Percentiles rank a stretch among this genome's conserved stretches.
Conservation (phyloP, 2,329 filamentous ascomycete genomes). For the Penicillium sp. region DNA sequence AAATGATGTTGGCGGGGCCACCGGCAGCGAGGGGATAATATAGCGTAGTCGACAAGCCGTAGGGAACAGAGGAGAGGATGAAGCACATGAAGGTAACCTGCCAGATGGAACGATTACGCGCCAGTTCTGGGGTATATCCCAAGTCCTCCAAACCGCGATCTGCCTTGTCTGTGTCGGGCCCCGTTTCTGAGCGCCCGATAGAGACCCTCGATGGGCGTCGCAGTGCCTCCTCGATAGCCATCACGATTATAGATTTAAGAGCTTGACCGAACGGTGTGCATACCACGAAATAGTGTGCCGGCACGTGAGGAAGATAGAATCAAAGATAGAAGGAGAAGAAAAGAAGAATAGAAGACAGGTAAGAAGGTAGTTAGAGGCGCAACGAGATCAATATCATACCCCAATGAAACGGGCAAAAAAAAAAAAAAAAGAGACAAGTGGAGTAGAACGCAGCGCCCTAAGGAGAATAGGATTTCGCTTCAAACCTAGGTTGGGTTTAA, state of each 20-base stretch:
- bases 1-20: slow-evolving; percentile 65
- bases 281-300: not conserved
- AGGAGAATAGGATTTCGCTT: not conserved
- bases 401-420: not conserved
- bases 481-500: not conserved
- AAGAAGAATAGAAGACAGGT: not conserved
- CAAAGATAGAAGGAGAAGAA: not conserved
- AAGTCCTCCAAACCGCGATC: slow-evolving; percentile 39
- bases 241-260: slow-evolving; percentile 55
- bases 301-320: not conserved
- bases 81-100: slow-evolving; percentile 43
- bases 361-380: not conserved
- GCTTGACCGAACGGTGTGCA: not conserved
- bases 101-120: slow-evolving; percentile 53
- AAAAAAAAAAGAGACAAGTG: slow-evolving; percentile 4
- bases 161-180: slow-evolving; percentile 13
- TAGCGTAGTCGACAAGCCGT: slow-evolving; percentile 65
- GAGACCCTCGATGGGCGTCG: slow-evolving; percentile 17
- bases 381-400: too few species aligned
- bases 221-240: slow-evolving; percentile 8
- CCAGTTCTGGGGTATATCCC: slow-evolving; percentile 64
- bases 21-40: slow-evolving; percentile 65
- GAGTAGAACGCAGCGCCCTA: not conserved
- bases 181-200: slow-evolving; percentile 11
- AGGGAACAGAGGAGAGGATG: slow-evolving; percentile 68